Evolutionary conservation across 2,329 filamentous ascomycete species (phyloP), one percentile per base, ranked within the genome.

Genomic region (Phyllosticta citribraziliensis): DNA sequence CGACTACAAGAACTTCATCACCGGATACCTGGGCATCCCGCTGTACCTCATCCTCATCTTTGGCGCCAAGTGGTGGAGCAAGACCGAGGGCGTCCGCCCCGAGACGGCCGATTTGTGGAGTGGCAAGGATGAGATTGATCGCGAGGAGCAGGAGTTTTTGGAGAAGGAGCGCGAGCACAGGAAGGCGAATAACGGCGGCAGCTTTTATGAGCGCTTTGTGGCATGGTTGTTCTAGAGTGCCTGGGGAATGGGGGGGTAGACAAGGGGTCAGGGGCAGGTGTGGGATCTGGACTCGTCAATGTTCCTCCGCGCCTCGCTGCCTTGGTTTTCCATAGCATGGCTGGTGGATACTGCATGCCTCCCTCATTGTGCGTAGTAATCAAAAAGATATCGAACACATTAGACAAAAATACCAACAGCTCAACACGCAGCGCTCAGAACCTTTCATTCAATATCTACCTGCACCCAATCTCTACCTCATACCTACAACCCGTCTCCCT

Each of bases 1-100:
- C 12, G 67, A 76, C 66, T 88, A 88, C 78, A 85, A 88, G 78
- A 86, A 82, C 68, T 91, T 92, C 74, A 83, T 92, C 72, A 90
- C 87, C 0, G 87, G 86, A 25, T 91, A 91, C 72, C 76, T 88
- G 8, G 88, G 88, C 57, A 91, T 92, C 66, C 88, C 88, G 1
- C 73, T 92, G 22, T 92, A 90, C 72, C 73, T 91, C 19, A 76
- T 81, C 24, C 79, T 88, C 70, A 83, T 91, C 69, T 82, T 85
- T 62, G 88, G 86, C 0, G 86, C 87, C 76, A 89, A 88, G 77
- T 59, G 82, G 62, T 65, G 73, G 62, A 83, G 78, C 58, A 79
- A 80, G 72, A 81, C 76, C 64, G 78, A 81, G 67, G 77, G 80
- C 9, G 71, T 88, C 58, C 77, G 78, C 64, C 76, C 87, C 0